Conservation (phyloP, 2,329 filamentous ascomycete species). For the Ophiostoma sp. region DNA sequence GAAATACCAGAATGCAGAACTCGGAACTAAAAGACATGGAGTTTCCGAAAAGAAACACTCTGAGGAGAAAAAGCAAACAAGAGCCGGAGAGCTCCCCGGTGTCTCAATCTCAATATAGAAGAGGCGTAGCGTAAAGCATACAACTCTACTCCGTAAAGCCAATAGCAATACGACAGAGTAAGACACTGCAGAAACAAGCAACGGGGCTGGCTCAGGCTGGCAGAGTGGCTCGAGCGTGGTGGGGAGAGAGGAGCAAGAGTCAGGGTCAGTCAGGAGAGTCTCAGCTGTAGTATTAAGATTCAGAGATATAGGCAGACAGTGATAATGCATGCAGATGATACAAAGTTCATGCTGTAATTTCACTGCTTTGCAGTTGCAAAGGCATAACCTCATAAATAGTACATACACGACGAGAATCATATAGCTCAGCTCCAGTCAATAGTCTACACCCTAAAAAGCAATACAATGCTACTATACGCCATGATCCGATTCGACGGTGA, state of each 20-base stretch:
- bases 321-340: not conserved
- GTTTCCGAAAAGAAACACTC: not conserved
- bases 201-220: not conserved
- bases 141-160: no score
- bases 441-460: no score
- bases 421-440: no score
- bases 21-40: not conserved
- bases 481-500: not conserved
- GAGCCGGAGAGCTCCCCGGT: not conserved
- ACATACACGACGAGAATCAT: no score
- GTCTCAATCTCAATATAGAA: not conserved
- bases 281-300: not conserved
- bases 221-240: constrained; percentile 2
- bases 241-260: not conserved
- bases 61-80: not conserved
- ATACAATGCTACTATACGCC: not conserved
- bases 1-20: no score
- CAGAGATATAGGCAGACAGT: not conserved
- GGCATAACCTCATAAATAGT: no score
- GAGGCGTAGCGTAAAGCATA: no score
- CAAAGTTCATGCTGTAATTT: not conserved
- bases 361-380: not conserved
- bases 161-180: not conserved
- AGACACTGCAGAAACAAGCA: constrained; percentile 10
- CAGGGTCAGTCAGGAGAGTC: constrained; percentile 3